Evolutionary conservation across 345 rosid genomes (phyloP).

Genomic region (Turritis glabra): DNA sequence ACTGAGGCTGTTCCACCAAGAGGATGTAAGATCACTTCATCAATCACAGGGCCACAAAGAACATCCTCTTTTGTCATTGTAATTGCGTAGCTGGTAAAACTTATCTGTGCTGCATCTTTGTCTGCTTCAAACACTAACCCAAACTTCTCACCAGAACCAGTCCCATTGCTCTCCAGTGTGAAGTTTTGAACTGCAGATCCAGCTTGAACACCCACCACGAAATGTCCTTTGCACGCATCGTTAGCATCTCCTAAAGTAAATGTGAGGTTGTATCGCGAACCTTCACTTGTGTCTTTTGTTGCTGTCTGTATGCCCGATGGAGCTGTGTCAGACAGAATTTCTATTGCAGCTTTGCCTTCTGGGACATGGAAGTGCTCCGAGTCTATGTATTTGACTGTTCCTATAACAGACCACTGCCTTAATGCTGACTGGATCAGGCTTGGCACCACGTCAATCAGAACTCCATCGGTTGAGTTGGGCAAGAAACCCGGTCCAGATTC

Average conservation of each 20-base stretch:
- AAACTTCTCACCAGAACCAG: conserved; percentile 45
- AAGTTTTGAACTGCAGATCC: conserved; percentile 48
- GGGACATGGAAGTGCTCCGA: conserved; percentile 56
- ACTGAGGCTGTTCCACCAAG: conserved; percentile 30
- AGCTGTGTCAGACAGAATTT: conserved; percentile 42
- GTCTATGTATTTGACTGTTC: conserved; percentile 59
- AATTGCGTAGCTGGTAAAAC: conserved; percentile 50
- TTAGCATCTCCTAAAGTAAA: conserved; percentile 60
- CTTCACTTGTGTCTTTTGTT: conserved; percentile 34
- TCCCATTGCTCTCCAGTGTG: conserved; percentile 50
- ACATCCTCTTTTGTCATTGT: conserved; percentile 52
- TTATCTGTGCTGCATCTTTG: conserved; percentile 41
- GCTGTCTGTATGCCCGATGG: conserved; percentile 52
- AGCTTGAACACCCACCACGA: conserved; percentile 47
- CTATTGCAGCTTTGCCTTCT: conserved; percentile 61
- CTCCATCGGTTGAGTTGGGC: conserved; percentile 48
- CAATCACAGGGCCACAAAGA: conserved; percentile 60
- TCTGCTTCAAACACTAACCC: conserved; percentile 51
- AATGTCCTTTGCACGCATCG: conserved; percentile 45
- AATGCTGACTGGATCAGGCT: conserved; percentile 53
- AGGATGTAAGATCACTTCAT: conserved; percentile 49
- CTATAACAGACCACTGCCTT: conserved; percentile 50
- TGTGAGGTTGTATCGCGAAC: conserved; percentile 47
- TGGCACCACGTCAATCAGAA: conserved; percentile 48
- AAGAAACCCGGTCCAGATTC: conserved; percentile 59